phyloP scores from a whole-genome alignment of 148 eudicot species.

The Limonium bicolor region DNA sequence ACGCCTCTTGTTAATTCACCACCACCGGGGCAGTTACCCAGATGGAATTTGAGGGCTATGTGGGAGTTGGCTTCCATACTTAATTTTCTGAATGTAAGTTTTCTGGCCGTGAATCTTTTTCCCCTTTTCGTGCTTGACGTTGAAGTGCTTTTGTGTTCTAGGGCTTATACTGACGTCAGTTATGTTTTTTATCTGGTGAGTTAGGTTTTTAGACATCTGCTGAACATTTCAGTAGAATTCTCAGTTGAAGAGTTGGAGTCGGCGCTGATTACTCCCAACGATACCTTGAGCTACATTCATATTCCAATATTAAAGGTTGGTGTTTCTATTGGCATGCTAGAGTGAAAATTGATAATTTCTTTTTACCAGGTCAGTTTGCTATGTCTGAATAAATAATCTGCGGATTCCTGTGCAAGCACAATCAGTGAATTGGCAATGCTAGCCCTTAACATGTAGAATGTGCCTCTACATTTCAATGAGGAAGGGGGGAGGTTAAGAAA shows the following conservation, averaged over 20 bases:
- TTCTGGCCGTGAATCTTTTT: background rate
- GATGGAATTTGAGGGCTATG: conserved; percentile 83
- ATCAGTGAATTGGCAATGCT: no score
- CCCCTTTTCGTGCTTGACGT: background rate
- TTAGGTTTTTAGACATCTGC: conserved; percentile 71
- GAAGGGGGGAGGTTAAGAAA: no score
- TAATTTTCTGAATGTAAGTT: conserved; percentile 69
- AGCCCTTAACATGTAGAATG: no score
- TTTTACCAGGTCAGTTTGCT: no score
- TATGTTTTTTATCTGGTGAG: conserved; percentile 12
- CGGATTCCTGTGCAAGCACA: no score
- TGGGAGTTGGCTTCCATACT: conserved; percentile 90
- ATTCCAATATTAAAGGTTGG: conserved; percentile 92
- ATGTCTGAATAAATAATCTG: no score
- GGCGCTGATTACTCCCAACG: conserved; percentile 71
- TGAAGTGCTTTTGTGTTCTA: background rate
- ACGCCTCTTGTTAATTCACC: conserved; percentile 55
- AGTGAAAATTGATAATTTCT: no score
- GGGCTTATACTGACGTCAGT: background rate
- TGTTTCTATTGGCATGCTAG: no score
- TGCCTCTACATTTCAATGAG: no score
- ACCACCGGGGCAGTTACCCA: conserved; percentile 42
- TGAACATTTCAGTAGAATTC: conserved; percentile 74
- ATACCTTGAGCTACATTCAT: conserved; percentile 66
- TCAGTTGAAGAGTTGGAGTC: conserved; percentile 95